Percentiles rank a stretch among this genome's conserved stretches.
These are phyloP conservation scores for Pyrenophora tritici-repentis DNA, from an alignment of 2,329 filamentous ascomycete species.

Conservation along the genomic window DNA sequence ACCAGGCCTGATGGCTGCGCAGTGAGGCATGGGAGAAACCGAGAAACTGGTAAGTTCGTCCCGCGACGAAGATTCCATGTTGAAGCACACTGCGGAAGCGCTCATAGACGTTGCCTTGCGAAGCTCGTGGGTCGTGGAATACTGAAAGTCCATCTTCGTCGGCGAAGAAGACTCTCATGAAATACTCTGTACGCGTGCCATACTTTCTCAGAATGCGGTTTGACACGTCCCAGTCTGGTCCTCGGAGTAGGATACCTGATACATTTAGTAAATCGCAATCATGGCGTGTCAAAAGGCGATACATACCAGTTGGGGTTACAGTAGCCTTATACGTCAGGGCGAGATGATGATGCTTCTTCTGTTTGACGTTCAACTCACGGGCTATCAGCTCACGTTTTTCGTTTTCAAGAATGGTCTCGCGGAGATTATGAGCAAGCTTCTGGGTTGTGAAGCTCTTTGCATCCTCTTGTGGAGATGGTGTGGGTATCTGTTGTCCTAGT, in stretches of 20 bases:
- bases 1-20: conserved; percentile 39
- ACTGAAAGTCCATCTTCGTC: conserved; percentile 74
- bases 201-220: conserved; percentile 41
- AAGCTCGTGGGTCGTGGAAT: conserved; percentile 56
- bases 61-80: conserved; percentile 57
- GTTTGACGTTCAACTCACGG: conserved; percentile 59
- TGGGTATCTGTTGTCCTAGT: conserved; percentile 62
- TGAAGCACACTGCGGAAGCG: conserved; percentile 65
- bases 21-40: conserved; percentile 44
- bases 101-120: conserved; percentile 34
- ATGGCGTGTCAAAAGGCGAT: background rate
- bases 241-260: conserved; percentile 47
- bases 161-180: conserved; percentile 67
- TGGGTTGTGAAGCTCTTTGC: conserved; percentile 12
- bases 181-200: conserved; percentile 28
- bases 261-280: background rate
- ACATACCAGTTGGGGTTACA: conserved; percentile 47
- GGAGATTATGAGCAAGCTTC: conserved; percentile 10
- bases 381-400: conserved; percentile 53
- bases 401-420: conserved; percentile 13
- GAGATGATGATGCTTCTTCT: conserved; percentile 55
- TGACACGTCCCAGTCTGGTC: conserved; percentile 63
- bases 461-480: conserved; percentile 21
- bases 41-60: conserved; percentile 37
- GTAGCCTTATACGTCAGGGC: conserved; percentile 60